phyloP scores from a whole-genome alignment of 208 protist species.

The Strigomonas culicis region DNA sequence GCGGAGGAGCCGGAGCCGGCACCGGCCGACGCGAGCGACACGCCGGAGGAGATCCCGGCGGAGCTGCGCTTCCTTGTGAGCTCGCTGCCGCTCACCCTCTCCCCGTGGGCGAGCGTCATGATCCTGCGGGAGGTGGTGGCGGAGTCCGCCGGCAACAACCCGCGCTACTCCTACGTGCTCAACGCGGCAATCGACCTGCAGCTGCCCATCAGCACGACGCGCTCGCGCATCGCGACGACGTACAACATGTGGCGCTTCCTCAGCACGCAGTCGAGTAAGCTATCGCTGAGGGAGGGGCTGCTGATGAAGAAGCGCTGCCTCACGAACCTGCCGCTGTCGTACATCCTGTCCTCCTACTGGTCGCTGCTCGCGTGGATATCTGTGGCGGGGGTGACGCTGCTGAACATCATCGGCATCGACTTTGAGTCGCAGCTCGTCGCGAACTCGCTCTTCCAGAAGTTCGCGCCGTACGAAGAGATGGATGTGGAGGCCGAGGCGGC shows the following conservation, averaged over 20 bases:
- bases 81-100: constrained; percentile 77
- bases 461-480: constrained; percentile 69
- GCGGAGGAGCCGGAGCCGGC: constrained; percentile 8
- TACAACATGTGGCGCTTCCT: constrained; percentile 90
- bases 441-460: constrained; percentile 75
- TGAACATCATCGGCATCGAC: constrained; percentile 81
- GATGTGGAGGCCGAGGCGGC: constrained; percentile 17
- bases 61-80: constrained; percentile 84
- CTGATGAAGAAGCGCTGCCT: constrained; percentile 80
- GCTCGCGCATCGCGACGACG: constrained; percentile 83
- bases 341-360: constrained; percentile 88
- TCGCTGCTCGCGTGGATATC: constrained; percentile 73
- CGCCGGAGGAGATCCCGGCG: constrained; percentile 66
- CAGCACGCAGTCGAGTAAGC: constrained; percentile 79
- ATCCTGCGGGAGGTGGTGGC: constrained; percentile 86
- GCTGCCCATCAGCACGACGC: constrained; percentile 83
- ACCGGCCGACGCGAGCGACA: constrained; percentile 21
- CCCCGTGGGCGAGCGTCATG: constrained; percentile 82
- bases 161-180: constrained; percentile 88
- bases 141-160: constrained; percentile 78
- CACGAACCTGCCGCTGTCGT: constrained; percentile 78
- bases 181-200: constrained; percentile 88
- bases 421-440: constrained; percentile 83
- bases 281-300: constrained; percentile 62
- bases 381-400: constrained; percentile 48